Evolutionary conservation across 1,284 basidiomycete genomes (phyloP), one percentile per base, ranked within the genome.

Genomic region (Boletus holoroseus): DNA sequence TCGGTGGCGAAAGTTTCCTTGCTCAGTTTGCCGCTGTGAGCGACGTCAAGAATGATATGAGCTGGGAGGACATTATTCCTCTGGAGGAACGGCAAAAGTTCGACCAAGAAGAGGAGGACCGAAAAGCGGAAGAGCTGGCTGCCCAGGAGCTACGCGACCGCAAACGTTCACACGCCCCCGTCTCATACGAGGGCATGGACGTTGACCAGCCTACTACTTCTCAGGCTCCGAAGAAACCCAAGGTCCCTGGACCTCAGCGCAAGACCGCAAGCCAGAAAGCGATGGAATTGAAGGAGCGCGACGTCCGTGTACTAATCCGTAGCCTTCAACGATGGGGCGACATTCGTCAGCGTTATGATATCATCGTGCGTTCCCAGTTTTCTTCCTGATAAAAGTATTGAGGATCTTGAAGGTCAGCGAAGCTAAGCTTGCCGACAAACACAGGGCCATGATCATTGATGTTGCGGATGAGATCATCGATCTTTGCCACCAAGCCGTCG

Each of bases 41-140:
- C 69, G 96, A 99, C 70, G 87, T 99, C 66, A 98, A 98, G 78
- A 93, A 94, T 64, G 93, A 95, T 71, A 90, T 98, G 78, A 91
- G 75, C 66, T 99, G 96, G 96, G 96, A 99, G 66, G 96, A 99
- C 60, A 99, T 99, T 66, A 99, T 99, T 60, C 96, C 96, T 7
- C 71, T 89, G 11, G 92, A 95, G 34, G 93, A 94, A 63, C 87
- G 96, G 7, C 85, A 88, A 67, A 85, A 85, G 68, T 83, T 88
- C 43, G 91, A 94, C 56, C 80, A 83, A 43, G 91, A 94, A 58
- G 91, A 92, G 58, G 88, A 84, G 59, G 80, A 83, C 55, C 75
- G 78, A 49, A 82, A 81, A 63, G 79, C 78, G 44, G 85, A 86
- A 61, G 87, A 90, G 58, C 58, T 82, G 47, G 76, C 73, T 47